A percentile compares a stretch with the other conserved stretches of the same genome.
phyloP scores from a whole-genome alignment of 805 yeast genomes.

The Lipomyces kockii region DNA sequence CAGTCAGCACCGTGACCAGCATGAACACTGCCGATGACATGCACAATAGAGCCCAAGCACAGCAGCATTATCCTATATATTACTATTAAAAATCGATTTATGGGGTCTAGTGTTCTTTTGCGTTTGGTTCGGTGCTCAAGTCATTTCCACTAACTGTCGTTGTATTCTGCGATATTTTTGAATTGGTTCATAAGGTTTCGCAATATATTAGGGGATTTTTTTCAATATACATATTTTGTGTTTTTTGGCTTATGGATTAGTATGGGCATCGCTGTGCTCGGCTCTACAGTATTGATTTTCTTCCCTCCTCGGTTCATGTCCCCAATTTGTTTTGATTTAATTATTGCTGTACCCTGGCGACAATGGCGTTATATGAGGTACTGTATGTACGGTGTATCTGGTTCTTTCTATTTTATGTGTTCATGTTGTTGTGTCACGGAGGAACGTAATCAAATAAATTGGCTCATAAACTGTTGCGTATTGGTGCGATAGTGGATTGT shows the following conservation, averaged over 20 bases:
- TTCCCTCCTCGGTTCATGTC: background rate
- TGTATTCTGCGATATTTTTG: slow-evolving; percentile 1
- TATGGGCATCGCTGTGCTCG: background rate
- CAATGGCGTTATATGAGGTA: background rate
- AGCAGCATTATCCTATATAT: slow-evolving; percentile 19
- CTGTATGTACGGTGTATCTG: background rate
- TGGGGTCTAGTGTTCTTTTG: background rate
- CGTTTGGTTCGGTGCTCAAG: no score
- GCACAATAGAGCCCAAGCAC: slow-evolving; percentile 6
- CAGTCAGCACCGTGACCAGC: background rate
- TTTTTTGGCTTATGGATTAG: background rate
- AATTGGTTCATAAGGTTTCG: background rate
- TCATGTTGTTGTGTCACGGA: background rate
- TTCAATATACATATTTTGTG: background rate
- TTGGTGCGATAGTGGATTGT: background rate
- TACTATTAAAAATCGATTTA: slow-evolving; percentile 8
- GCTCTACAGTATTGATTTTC: background rate
- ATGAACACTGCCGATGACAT: background rate
- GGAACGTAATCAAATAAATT: background rate
- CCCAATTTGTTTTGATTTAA: background rate
- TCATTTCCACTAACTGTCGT: background rate
- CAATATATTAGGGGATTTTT: background rate
- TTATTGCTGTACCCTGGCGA: background rate
- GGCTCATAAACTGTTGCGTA: background rate
- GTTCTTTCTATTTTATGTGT: background rate